Conservation (phyloP, 169 alveolate species). For the Plasmodium coatneyi region DNA sequence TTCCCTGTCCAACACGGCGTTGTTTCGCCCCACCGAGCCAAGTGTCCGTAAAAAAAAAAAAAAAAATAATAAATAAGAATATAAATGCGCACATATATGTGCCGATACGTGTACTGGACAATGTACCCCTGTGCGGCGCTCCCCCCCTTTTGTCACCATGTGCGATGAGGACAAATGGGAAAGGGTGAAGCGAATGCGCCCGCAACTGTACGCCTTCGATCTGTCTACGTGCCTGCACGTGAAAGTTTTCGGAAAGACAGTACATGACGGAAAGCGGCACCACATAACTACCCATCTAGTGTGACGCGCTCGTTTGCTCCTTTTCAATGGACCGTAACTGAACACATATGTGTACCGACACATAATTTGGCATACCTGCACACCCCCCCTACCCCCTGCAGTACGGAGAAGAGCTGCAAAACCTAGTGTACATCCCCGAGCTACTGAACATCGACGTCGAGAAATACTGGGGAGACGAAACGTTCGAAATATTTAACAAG, state of each 20-base stretch:
- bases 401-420: conserved; percentile 58
- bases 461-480: conserved; percentile 36
- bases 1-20: conserved; percentile 49
- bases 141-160: background rate
- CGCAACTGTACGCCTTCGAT: background rate
- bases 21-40: conserved; percentile 71
- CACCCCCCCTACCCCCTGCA: background rate
- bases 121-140: background rate
- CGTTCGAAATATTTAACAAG: conserved; percentile 54
- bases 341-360: background rate
- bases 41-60: conserved; percentile 36
- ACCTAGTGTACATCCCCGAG: conserved; percentile 55
- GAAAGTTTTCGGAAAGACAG: background rate
- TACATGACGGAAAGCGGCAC: background rate
- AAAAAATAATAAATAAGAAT: background rate
- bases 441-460: conserved; percentile 31
- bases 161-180: background rate
- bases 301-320: background rate
- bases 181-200: background rate
- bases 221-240: background rate
- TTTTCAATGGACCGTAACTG: background rate
- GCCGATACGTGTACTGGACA: background rate
- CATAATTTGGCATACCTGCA: background rate
- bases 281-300: background rate
- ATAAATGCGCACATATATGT: background rate